Evolutionary conservation across 306 rosid species (phyloP).

Genomic region (Biancaea sappan): DNA sequence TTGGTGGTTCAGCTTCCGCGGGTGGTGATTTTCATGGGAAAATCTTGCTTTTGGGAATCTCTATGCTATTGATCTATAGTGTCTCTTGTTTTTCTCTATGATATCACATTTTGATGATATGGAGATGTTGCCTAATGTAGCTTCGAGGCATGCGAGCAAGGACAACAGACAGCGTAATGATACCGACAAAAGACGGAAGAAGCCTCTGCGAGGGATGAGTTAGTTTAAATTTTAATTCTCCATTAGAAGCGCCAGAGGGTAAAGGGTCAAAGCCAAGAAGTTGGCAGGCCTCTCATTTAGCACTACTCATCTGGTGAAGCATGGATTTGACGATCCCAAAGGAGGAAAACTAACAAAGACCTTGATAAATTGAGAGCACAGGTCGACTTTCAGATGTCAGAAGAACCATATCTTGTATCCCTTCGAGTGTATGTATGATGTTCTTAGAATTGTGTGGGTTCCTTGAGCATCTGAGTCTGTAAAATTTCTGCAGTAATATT

Average conservation of each 20-base stretch:
- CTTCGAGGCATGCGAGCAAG: slow-evolving; percentile 32
- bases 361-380: slow-evolving; percentile 27
- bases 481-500: slow-evolving; percentile 14
- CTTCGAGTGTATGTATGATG: slow-evolving; percentile 38
- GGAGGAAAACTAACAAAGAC: slow-evolving; percentile 44
- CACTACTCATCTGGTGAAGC: slow-evolving; percentile 33
- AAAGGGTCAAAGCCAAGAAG: slow-evolving; percentile 68
- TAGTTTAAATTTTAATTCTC: slow-evolving; percentile 26
- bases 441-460: slow-evolving; percentile 40
- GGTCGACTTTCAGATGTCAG: slow-evolving; percentile 43
- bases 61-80: slow-evolving; percentile 28
- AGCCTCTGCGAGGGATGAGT: slow-evolving; percentile 35
- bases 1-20: slow-evolving; percentile 54
- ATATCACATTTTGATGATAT: slow-evolving; percentile 36
- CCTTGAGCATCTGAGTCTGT: slow-evolving; percentile 52
- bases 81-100: slow-evolving; percentile 31
- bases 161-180: slow-evolving; percentile 31
- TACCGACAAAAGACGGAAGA: slow-evolving; percentile 40
- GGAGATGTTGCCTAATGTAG: slow-evolving; percentile 41
- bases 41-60: slow-evolving; percentile 43
- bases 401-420: slow-evolving; percentile 43
- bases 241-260: slow-evolving; percentile 40
- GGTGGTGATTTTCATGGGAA: slow-evolving; percentile 34
- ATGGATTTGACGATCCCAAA: slow-evolving; percentile 47
- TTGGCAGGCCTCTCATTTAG: slow-evolving; percentile 68